Evolutionary conservation across 148 eudicot species (phyloP), one percentile per base, ranked within the genome.

Genomic region (Camellia lanceoleosa): DNA sequence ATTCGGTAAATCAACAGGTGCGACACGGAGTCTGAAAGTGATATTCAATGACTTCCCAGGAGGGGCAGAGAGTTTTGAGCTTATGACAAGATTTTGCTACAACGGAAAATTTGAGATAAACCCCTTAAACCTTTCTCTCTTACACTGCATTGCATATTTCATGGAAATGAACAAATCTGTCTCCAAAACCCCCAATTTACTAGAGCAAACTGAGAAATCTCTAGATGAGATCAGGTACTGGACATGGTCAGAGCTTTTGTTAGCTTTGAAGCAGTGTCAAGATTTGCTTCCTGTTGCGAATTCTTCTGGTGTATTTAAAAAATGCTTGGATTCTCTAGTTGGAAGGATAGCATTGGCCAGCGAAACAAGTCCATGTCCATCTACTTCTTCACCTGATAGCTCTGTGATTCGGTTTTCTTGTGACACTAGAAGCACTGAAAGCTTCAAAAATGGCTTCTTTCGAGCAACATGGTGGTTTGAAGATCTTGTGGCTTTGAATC

Each of bases 31-130:
- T 71, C 80, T 88, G 13, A 91, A 91, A 83, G 86, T 94, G 47
- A 87, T 91, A 68, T 90, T 92, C 83, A 84, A 93, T 65, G 95
- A 91, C 59, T 93, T 93, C 66, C 97, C 97, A 0, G 95, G 97
- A 56, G 97, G 95, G 19, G 85, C 87, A 11, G 87, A 81, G 52
- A 78, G 71, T 74, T 93, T 93, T 42, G 97, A 93, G 86, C 89
- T 89, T 12, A 77, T 91, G 69, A 77, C 90, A 66, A 88, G 95
- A 74, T 93, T 93, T 83, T 93, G 93, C 83, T 93, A 93, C 83
- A 89, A 86, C 78, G 97, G 94, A 38, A 79, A 82, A 55, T 74
- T 85, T 14, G 83, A 78, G 23, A 81, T 91, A 82, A 85, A 47
- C 68, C 87, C 89, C 12, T 78, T 63, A 1, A 91, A 90, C 47